These are phyloP conservation scores for Wallacemonas sp. DNA, from an alignment of 208 protist species.

Conservation along the genomic window DNA sequence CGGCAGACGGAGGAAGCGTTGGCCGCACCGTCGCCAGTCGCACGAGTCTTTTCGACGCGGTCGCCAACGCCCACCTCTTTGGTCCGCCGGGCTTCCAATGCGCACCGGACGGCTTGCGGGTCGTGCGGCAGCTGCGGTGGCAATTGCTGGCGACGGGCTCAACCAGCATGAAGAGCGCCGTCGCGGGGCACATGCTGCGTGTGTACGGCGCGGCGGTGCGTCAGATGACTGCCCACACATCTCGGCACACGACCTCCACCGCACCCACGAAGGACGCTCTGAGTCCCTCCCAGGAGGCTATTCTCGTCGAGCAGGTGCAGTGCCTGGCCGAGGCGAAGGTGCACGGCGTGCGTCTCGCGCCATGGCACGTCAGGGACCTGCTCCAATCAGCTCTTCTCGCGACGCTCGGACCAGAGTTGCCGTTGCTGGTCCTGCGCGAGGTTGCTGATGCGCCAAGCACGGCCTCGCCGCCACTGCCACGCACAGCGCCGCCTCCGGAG, in stretches of 20 bases:
- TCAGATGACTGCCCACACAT: slow-evolving; percentile 9
- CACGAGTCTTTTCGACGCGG: slow-evolving; percentile 23
- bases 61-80: slow-evolving; percentile 34
- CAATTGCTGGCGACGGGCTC: slow-evolving; percentile 39
- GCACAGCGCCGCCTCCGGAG: neutral
- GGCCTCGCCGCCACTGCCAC: too few relatives aligned
- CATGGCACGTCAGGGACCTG: slow-evolving; percentile 48
- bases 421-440: slow-evolving; percentile 48
- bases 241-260: neutral
- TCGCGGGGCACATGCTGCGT: slow-evolving; percentile 44
- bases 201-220: slow-evolving; percentile 29
- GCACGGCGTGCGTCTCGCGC: slow-evolving; percentile 29
- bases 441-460: neutral
- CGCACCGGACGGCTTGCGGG: slow-evolving; percentile 17
- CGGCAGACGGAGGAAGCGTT: neutral
- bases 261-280: neutral
- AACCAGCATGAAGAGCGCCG: slow-evolving; percentile 18
- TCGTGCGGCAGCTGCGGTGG: slow-evolving; percentile 56
- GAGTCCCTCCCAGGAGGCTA: neutral
- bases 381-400: slow-evolving; percentile 48
- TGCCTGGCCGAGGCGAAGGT: slow-evolving; percentile 65
- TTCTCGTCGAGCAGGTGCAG: slow-evolving; percentile 63
- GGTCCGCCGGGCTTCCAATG: slow-evolving; percentile 19
- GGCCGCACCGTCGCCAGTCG: neutral
- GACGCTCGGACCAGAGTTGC: slow-evolving; percentile 31